phyloP scores from a whole-genome alignment of 2,329 filamentous ascomycete species.

The Gyromitra esculenta region DNA sequence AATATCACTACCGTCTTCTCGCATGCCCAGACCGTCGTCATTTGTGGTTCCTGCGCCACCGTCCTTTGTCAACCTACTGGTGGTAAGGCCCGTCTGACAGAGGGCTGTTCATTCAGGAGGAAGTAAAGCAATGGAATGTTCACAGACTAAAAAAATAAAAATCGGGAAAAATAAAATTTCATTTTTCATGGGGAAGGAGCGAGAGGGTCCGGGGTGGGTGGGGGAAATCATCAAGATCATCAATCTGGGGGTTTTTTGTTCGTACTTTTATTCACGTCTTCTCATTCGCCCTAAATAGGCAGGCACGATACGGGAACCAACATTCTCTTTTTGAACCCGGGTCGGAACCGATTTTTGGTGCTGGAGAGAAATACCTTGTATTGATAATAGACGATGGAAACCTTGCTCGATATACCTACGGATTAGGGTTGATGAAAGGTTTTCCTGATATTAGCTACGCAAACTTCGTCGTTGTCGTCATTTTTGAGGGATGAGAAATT shows the following conservation, averaged over 20 bases:
- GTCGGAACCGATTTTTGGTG: conserved; percentile 36
- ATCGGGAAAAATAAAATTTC: conserved; percentile 22
- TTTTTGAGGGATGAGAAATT: conserved; percentile 2
- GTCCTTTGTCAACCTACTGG: conserved; percentile 99
- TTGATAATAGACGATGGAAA: conserved; percentile 50
- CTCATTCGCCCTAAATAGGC: conserved; percentile 37
- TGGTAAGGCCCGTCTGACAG: conserved; percentile 97
- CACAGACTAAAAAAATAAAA: conserved; percentile 40
- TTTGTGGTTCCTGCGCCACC: conserved; percentile 99
- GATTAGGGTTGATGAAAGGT: conserved; percentile 12
- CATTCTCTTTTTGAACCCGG: conserved; percentile 34
- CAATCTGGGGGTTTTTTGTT: conserved; percentile 40
- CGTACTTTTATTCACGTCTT: conserved; percentile 44
- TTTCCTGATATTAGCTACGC: conserved; percentile 47
- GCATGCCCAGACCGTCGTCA: conserved; percentile 99
- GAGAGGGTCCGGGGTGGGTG: conserved; percentile 7
- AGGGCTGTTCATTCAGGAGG: conserved; percentile 99
- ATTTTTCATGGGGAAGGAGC: conserved; percentile 38
- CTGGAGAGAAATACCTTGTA: conserved; percentile 35
- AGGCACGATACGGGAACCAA: conserved; percentile 38
- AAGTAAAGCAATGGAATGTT: conserved; percentile 75
- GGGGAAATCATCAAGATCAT: conserved; percentile 38
- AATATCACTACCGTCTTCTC: conserved; percentile 99
- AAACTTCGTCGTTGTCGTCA: conserved; percentile 26
- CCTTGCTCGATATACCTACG: conserved; percentile 14